Base-by-base conservation (phyloP, 768 basidiomycete genomes). In the Tricholoma terreum region DNA sequence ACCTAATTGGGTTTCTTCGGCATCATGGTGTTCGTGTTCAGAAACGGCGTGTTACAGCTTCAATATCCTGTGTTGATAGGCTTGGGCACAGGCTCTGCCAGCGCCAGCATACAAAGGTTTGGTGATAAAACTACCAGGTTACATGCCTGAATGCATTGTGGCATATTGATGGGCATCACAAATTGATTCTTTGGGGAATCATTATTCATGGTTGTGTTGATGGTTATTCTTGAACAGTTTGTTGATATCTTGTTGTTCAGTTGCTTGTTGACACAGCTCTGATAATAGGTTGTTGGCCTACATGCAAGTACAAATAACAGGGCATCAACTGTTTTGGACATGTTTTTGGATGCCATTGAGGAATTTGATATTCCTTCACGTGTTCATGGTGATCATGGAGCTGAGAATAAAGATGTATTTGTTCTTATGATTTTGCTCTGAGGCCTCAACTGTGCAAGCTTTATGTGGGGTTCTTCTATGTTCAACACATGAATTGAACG, bases 401-500 rank as follows among this genome's bases (percentile, higher is more conserved):
- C 68, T 0, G 74, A 77, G 56, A 78, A 77, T 59, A 60, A 60
- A 6, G 52, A 62, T 7, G 68, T 72, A 7, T 67, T 74, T 2
- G 53, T 69, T 0, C 69, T 57, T 19, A 77, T 77, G 76, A 69
- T 76, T 22, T 42, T 71, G 31, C 10, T 33, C 0, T 57, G 64
- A 7, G 76, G 77, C 2, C 58, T 63, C 0, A 67, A 71, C 35
- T 57, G 69, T 10, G 72, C n/a, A n/a, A n/a, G n/a, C n/a, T n/a
- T n/a, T n/a, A n/a, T n/a, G n/a, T n/a, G n/a, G n/a, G n/a, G n/a
- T 60, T 0, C 67, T 63, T 22, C 74, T 74, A 42, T 19, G 3
- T 17, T n/a, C 19, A 83, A 82, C 54, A 74, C 74, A 0, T 62
- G 70, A 0, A 80, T 81, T 57, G 80, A 82, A 58, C 52, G 68